Percentiles rank a stretch among this genome's conserved stretches.
These are phyloP conservation scores for Blastomyces silverae DNA, from an alignment of 2,329 filamentous ascomycete species.

Conservation along the genomic window DNA sequence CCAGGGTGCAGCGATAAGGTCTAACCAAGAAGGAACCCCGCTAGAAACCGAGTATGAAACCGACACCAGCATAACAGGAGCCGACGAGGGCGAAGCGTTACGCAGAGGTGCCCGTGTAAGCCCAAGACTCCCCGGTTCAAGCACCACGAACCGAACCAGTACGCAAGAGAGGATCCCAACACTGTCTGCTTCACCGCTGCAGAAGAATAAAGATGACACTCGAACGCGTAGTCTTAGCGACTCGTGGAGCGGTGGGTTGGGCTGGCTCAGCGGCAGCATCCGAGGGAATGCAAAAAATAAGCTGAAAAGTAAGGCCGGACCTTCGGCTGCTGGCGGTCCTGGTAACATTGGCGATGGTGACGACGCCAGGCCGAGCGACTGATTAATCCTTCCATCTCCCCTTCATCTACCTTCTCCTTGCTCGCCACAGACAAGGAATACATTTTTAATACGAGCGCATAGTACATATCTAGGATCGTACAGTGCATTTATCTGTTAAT, in stretches of 20 bases:
- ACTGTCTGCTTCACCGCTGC: background rate
- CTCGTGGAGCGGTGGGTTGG: slow-evolving; percentile 11
- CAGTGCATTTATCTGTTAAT: background rate
- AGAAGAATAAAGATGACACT: slow-evolving; percentile 3
- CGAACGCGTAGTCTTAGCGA: slow-evolving; percentile 12
- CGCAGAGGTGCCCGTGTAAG: slow-evolving; percentile 7
- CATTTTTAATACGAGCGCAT: background rate
- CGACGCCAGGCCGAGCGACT: background rate
- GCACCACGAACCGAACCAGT: background rate
- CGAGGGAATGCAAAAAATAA: slow-evolving; percentile 2
- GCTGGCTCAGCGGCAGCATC: slow-evolving; percentile 3
- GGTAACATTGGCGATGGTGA: background rate
- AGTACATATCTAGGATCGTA: background rate
- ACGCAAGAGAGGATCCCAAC: slow-evolving; percentile 10
- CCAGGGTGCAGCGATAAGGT: slow-evolving; percentile 30
- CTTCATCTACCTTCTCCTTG: background rate
- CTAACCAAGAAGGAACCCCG: slow-evolving; percentile 20
- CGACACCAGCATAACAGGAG: slow-evolving; percentile 19
- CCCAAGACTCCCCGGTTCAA: background rate
- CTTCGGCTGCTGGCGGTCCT: background rate
- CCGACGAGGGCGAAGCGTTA: slow-evolving; percentile 15
- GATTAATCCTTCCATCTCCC: background rate
- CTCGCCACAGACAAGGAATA: background rate
- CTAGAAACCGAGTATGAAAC: slow-evolving; percentile 22
- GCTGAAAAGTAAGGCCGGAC: background rate